Conservation (phyloP, 306 rosid genomes). For the Castanopsis chinensis region DNA sequence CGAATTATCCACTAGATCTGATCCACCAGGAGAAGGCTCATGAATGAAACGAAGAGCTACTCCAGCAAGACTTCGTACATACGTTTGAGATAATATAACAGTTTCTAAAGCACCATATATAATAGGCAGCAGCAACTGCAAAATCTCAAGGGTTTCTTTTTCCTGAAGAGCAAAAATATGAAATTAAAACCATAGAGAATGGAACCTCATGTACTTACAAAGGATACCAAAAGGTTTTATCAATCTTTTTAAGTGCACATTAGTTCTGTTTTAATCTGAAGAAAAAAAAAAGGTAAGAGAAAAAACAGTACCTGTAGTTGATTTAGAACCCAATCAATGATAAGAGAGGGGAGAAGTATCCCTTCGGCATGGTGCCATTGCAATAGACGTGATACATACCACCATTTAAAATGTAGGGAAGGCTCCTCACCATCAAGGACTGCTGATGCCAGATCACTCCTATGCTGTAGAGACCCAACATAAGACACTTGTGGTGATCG, state of each 20-base stretch:
- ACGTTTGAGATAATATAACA: slow-evolving; percentile 76
- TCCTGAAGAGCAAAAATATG: slow-evolving; percentile 52
- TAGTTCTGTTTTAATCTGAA: background rate
- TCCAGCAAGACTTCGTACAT: slow-evolving; percentile 81
- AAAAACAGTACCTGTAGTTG: slow-evolving; percentile 70
- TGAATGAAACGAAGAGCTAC: slow-evolving; percentile 66
- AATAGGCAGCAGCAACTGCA: slow-evolving; percentile 86
- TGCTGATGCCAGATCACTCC: slow-evolving; percentile 48
- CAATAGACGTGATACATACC: slow-evolving; percentile 87
- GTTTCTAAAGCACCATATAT: slow-evolving; percentile 85
- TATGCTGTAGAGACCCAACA: slow-evolving; percentile 57
- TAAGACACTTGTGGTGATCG: slow-evolving; percentile 56
- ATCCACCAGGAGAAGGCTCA: slow-evolving; percentile 90
- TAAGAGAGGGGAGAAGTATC: slow-evolving; percentile 73
- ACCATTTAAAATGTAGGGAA: slow-evolving; percentile 86
- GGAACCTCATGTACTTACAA: background rate
- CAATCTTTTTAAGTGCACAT: slow-evolving; percentile 9
- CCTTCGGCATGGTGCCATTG: slow-evolving; percentile 97
- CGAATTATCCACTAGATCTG: slow-evolving; percentile 93
- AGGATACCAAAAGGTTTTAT: background rate
- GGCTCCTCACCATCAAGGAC: slow-evolving; percentile 68
- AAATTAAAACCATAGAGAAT: slow-evolving; percentile 27
- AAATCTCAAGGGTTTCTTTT: slow-evolving; percentile 72
- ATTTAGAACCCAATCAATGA: slow-evolving; percentile 89
- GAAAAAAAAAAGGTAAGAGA: background rate